Percentiles rank a stretch among this genome's conserved stretches.
phyloP scores from a whole-genome alignment of 1,139 yeast genomes.

The Groenewaldozyma auringiensis region DNA sequence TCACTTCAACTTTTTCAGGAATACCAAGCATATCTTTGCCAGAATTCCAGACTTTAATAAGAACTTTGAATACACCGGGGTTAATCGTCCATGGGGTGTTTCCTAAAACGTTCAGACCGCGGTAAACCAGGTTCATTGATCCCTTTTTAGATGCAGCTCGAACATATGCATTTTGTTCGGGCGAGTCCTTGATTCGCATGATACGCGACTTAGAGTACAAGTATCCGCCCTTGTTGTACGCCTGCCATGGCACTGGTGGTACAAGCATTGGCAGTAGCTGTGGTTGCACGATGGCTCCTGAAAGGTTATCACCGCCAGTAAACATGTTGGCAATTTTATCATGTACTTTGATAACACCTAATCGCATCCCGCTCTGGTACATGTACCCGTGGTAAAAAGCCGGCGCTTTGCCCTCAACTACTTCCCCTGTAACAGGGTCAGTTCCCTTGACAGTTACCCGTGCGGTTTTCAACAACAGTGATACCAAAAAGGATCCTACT shows the following conservation, averaged over 20 bases:
- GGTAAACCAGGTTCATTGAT: slow-evolving; percentile 56
- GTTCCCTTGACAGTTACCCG: slow-evolving; percentile 67
- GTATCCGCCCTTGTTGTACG: slow-evolving; percentile 79
- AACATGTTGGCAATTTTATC: slow-evolving; percentile 46
- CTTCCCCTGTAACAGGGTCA: slow-evolving; percentile 69
- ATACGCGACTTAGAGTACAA: slow-evolving; percentile 53
- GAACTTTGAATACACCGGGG: slow-evolving; percentile 55
- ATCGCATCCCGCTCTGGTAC: slow-evolving; percentile 64
- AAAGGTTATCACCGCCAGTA: slow-evolving; percentile 1
- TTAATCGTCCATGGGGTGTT: slow-evolving; percentile 91
- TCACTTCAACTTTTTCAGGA: slow-evolving; percentile 45
- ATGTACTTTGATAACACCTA: slow-evolving; percentile 79
- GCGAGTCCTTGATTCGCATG: slow-evolving; percentile 75
- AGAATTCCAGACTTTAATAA: slow-evolving; percentile 78
- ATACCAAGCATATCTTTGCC: slow-evolving; percentile 76
- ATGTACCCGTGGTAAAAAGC: slow-evolving; percentile 89
- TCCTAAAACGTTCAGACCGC: slow-evolving; percentile 85
- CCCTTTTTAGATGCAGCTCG: slow-evolving; percentile 73
- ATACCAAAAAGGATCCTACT: slow-evolving; percentile 72
- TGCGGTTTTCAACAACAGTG: slow-evolving; percentile 74
- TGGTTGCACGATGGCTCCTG: slow-evolving; percentile 65
- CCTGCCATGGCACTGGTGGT: slow-evolving; percentile 80
- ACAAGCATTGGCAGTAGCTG: slow-evolving; percentile 91
- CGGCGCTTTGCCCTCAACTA: slow-evolving; percentile 67
- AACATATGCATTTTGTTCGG: slow-evolving; percentile 83